Conservation (phyloP, 805 yeast genomes). For the Saccharomycopsis synnaedendra region DNA sequence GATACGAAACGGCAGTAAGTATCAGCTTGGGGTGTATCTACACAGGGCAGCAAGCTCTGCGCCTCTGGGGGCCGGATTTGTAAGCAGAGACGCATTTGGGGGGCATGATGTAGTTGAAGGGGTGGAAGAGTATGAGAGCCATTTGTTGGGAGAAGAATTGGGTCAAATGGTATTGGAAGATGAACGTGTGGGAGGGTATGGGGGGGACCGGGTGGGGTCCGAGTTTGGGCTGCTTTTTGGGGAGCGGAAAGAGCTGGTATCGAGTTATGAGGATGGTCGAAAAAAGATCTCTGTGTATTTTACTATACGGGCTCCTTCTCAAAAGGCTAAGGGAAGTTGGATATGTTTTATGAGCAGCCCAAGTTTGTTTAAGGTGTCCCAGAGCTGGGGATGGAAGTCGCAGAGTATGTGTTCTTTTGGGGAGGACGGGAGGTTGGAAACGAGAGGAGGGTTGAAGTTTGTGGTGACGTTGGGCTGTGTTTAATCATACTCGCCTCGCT, state of each 20-base stretch:
- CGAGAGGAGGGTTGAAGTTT: constrained; percentile 33
- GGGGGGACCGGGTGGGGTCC: neutral
- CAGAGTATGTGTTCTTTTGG: constrained; percentile 40
- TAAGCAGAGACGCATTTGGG: constrained; percentile 28
- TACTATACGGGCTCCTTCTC: constrained; percentile 42
- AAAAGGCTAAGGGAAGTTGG: constrained; percentile 31
- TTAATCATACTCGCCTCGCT: constrained; percentile 15
- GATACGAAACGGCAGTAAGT: constrained; percentile 27
- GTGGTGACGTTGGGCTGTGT: constrained; percentile 39
- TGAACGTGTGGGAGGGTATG: neutral
- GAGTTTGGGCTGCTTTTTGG: too few relatives aligned
- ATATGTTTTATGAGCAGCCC: constrained; percentile 49
- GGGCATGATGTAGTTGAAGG: constrained; percentile 13
- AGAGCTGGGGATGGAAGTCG: constrained; percentile 56
- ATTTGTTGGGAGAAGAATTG: neutral
- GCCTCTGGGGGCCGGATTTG: constrained; percentile 28
- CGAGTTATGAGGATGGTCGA: constrained; percentile 35
- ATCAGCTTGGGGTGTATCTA: constrained; percentile 44
- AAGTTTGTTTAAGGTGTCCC: constrained; percentile 38
- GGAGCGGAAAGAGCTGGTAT: neutral
- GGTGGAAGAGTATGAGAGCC: neutral
- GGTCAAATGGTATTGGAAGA: neutral
- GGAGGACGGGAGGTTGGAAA: constrained; percentile 36
- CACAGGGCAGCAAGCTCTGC: constrained; percentile 35
- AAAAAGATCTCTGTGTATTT: constrained; percentile 36